phyloP scores from a whole-genome alignment of 2,329 filamentous ascomycete species.

The Seiridium cupressi region DNA sequence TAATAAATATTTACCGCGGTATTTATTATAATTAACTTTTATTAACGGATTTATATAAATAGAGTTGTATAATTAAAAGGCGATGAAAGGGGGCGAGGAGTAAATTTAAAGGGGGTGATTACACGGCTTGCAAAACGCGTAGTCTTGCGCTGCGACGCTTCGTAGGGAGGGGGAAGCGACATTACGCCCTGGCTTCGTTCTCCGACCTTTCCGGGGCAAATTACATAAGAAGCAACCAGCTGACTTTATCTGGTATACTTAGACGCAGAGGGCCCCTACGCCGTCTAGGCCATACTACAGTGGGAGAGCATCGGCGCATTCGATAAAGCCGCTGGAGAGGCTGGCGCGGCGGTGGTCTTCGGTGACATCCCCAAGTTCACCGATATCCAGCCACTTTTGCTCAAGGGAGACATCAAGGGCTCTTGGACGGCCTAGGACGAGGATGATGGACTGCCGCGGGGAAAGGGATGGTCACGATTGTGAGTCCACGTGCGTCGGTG shows the following conservation, averaged over 20 bases:
- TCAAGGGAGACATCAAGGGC: conserved; percentile 1
- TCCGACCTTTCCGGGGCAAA: neutral
- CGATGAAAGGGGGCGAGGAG: no score
- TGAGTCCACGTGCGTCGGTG: neutral
- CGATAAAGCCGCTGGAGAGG: conserved; percentile 15
- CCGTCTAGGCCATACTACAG: conserved; percentile 26
- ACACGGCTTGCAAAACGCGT: no score
- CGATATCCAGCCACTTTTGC: neutral
- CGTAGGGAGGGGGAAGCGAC: no score
- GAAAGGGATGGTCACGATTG: neutral
- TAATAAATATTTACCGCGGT: no score
- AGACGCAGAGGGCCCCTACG: conserved; percentile 19
- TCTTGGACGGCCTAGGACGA: neutral
- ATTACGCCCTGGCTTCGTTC: neutral
- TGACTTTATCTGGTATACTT: neutral
- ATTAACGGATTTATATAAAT: no score
- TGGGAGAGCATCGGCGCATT: conserved; percentile 24
- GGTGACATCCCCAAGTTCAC: conserved; percentile 2
- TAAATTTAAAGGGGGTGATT: no score
- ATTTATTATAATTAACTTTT: no score
- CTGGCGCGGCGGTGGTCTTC: conserved; percentile 6
- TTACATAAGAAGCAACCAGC: neutral
- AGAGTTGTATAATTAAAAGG: no score
- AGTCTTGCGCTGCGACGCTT: no score
- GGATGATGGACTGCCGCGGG: neutral